Conservation (phyloP, 192 early-diverging fungal genomes). For the Umbelopsis sp. region DNA sequence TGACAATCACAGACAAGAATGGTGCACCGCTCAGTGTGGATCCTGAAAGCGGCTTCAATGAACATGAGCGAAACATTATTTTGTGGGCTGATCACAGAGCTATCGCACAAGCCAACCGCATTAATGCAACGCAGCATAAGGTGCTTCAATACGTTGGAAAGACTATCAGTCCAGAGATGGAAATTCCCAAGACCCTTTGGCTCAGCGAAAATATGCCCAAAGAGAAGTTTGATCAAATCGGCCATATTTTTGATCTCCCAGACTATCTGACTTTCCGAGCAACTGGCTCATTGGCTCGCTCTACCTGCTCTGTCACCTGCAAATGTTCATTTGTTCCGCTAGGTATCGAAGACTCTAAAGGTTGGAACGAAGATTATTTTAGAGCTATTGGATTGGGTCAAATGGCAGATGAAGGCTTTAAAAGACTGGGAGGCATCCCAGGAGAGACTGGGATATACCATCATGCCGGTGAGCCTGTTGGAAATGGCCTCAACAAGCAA, state of each 20-base stretch:
- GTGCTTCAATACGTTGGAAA: slow-evolving; percentile 70
- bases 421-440: slow-evolving; percentile 46
- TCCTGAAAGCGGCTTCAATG: slow-evolving; percentile 43
- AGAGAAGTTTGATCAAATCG: slow-evolving; percentile 48
- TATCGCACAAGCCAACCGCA: slow-evolving; percentile 56
- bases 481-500: slow-evolving; percentile 44
- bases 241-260: slow-evolving; percentile 70
- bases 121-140: slow-evolving; percentile 57
- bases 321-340: slow-evolving; percentile 65
- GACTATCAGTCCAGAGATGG: slow-evolving; percentile 73
- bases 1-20: slow-evolving; percentile 57
- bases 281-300: slow-evolving; percentile 55
- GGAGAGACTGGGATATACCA: slow-evolving; percentile 38
- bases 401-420: slow-evolving; percentile 48
- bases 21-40: slow-evolving; percentile 56
- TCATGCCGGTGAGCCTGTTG: slow-evolving; percentile 57
- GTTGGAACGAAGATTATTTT: slow-evolving; percentile 63
- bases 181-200: slow-evolving; percentile 78
- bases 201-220: slow-evolving; percentile 57
- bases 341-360: slow-evolving; percentile 33
- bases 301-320: slow-evolving; percentile 67
- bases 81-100: slow-evolving; percentile 81
- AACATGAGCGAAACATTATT: slow-evolving; percentile 61
- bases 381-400: slow-evolving; percentile 55
- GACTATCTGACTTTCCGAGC: slow-evolving; percentile 72